A percentile compares a stretch with the other conserved stretches of the same genome.
These are phyloP conservation scores for Cystobasidium onofrii DNA, from an alignment of 768 basidiomycete species.

Conservation along the genomic window DNA sequence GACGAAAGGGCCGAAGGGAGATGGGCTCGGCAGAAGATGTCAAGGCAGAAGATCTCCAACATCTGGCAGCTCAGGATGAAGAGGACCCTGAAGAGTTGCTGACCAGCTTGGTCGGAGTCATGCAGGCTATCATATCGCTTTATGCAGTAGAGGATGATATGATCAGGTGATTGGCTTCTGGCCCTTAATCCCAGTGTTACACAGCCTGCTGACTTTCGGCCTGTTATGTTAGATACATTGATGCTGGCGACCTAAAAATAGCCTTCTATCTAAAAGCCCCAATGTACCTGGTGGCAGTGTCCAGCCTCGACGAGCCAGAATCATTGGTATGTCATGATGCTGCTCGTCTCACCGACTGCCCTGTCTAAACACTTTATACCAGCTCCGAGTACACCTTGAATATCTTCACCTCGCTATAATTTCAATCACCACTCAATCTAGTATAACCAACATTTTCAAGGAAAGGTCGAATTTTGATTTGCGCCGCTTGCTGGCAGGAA, in stretches of 20 bases:
- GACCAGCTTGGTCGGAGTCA: slow-evolving; percentile 76
- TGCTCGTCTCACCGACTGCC: background rate
- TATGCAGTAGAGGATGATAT: slow-evolving; percentile 86
- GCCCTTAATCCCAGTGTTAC: no score
- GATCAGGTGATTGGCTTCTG: slow-evolving; percentile 42
- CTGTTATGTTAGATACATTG: slow-evolving; percentile 61
- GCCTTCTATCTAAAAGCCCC: slow-evolving; percentile 79
- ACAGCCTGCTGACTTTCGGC: no score
- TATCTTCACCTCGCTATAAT: slow-evolving; percentile 89
- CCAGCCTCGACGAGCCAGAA: slow-evolving; percentile 92
- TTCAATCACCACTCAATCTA: slow-evolving; percentile 75
- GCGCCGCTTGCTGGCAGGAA: slow-evolving; percentile 43
- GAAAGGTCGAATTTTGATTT: slow-evolving; percentile 86
- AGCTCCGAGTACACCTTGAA: slow-evolving; percentile 89
- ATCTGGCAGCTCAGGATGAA: slow-evolving; percentile 34
- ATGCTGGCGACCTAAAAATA: slow-evolving; percentile 71
- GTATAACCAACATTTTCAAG: slow-evolving; percentile 77
- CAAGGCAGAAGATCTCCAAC: slow-evolving; percentile 54
- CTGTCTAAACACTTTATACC: slow-evolving; percentile 37
- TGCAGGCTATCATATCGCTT: slow-evolving; percentile 91
- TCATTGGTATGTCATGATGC: slow-evolving; percentile 61
- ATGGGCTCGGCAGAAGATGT: slow-evolving; percentile 43
- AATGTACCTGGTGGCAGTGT: slow-evolving; percentile 82
- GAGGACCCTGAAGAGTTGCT: slow-evolving; percentile 52
- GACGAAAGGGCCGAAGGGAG: background rate